phyloP scores from a whole-genome alignment of 805 yeast genomes.

The Metschnikowia cerradonensis region DNA sequence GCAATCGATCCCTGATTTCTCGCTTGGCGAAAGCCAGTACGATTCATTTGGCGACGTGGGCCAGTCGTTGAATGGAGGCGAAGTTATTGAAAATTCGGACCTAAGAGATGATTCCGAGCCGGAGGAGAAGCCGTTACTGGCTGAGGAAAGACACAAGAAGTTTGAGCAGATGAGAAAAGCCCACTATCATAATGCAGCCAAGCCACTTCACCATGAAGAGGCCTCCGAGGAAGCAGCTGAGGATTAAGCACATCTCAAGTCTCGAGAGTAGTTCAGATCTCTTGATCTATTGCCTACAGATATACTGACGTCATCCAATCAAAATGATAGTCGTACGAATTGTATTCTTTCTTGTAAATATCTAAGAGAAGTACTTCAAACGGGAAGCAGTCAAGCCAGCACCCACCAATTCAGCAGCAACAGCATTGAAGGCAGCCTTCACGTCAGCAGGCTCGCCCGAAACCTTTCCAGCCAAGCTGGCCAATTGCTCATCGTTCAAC shows the following conservation, averaged over 20 bases:
- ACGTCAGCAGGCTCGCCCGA: slow-evolving; percentile 51
- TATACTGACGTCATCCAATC: too few species aligned
- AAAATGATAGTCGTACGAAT: too few species aligned
- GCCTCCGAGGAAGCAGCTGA: background rate
- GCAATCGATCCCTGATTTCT: slow-evolving; percentile 46
- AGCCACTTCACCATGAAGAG: slow-evolving; percentile 38
- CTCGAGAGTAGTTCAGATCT: too few species aligned
- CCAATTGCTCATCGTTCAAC: slow-evolving; percentile 75
- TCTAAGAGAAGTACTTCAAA: slow-evolving; percentile 47
- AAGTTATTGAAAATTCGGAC: slow-evolving; percentile 28
- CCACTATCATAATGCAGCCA: slow-evolving; percentile 65
- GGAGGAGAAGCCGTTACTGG: slow-evolving; percentile 35
- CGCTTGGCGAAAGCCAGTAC: slow-evolving; percentile 55
- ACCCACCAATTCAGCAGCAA: slow-evolving; percentile 49
- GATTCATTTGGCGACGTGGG: slow-evolving; percentile 27
- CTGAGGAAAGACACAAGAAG: slow-evolving; percentile 58
- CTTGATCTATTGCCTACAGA: too few species aligned
- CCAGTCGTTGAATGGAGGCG: slow-evolving; percentile 39
- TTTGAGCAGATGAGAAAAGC: slow-evolving; percentile 78
- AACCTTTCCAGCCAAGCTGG: slow-evolving; percentile 67
- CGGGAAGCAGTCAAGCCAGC: slow-evolving; percentile 51
- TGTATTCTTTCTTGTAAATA: background rate
- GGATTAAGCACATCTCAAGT: too few species aligned
- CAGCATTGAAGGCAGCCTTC: slow-evolving; percentile 56
- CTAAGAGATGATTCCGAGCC: slow-evolving; percentile 28